Evolutionary conservation across 2,329 filamentous ascomycete species (phyloP).

Genomic region (Aspergillus sp.): DNA sequence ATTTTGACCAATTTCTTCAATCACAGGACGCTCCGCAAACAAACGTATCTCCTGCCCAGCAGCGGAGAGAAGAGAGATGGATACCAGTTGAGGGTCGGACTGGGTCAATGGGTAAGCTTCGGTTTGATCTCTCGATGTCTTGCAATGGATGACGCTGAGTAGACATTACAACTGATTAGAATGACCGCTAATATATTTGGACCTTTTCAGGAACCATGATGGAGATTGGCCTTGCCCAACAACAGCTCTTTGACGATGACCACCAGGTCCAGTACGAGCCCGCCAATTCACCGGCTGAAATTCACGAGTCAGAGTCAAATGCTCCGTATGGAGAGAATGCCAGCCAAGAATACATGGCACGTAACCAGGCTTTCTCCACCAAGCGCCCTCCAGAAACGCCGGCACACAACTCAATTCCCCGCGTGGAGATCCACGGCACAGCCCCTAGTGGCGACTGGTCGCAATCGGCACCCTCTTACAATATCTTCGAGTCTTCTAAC

Average conservation of each 20-base stretch:
- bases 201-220: conserved; percentile 35
- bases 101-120: conserved; percentile 36
- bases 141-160: not conserved
- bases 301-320: not conserved
- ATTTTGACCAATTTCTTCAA: conserved; percentile 46
- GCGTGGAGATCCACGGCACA: not conserved
- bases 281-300: not conserved
- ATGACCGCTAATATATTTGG: not conserved
- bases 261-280: conserved; percentile 24
- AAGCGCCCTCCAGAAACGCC: not conserved
- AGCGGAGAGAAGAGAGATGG: conserved; percentile 41
- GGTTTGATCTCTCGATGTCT: not conserved
- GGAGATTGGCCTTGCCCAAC: conserved; percentile 41
- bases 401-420: not conserved
- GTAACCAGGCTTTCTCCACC: not conserved
- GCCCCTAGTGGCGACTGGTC: conserved; percentile 16
- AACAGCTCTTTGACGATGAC: conserved; percentile 38
- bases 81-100: conserved; percentile 34
- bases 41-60: conserved; percentile 36
- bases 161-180: not conserved
- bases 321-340: not conserved
- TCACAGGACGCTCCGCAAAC: conserved; percentile 30
- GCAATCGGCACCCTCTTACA: conserved; percentile 25
- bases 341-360: not conserved
- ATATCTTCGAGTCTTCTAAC: conserved; percentile 30